Evolutionary conservation across 805 yeast species (phyloP), one percentile per base, ranked within the genome.

Genomic region (Saccharomyces cerevisiae): DNA sequence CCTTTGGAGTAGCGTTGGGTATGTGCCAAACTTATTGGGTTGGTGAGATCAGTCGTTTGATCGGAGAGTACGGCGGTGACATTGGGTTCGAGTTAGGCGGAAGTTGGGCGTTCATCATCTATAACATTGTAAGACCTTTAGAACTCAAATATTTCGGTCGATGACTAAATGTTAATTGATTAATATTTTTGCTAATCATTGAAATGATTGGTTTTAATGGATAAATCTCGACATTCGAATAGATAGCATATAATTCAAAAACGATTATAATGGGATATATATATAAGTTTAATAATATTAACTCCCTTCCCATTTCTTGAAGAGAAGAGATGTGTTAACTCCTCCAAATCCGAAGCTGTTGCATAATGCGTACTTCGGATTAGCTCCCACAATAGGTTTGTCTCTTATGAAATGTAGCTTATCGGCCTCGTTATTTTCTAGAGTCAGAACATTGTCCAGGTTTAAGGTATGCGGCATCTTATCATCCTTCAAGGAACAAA

Each of bases 311-410:
- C 56, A 70, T 56, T 70, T 75, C 31, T 74, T 73, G 58, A 84
- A 79, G 47, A 83, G 76, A 2, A 94, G 64, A 2, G 95, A 79
- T 6, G 95, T 85, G 69, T 94, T 94, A 4, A 95, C 89, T 8
- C 99, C 99, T 6, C 99, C 99, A 73, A 94, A 94, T 0, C 99
- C 99, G 72, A 95, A 92, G 61, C 97, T 89, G 65, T 94, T 94
- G 49, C 89, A 81, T 61, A 94, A 57, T 0, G 92, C 97, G 58
- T 79, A 76, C 2, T 77, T 63, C 3, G 87, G 66, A 1, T 68
- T 61, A 26, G 68, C 73, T 13, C 60, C 51, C 47, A 73, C 63
- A n/a, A 70, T 62, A 9, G 86, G 75, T 11, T 63, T 58, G 32
- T 79, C 72, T 0, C 80, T 77, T 6, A 85, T 84, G 61, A 85